A percentile compares a stretch with the other conserved stretches of the same genome.
Evolutionary conservation across 2,329 filamentous ascomycete species (phyloP).

Genomic region (Gaeumannomyces sp.): DNA sequence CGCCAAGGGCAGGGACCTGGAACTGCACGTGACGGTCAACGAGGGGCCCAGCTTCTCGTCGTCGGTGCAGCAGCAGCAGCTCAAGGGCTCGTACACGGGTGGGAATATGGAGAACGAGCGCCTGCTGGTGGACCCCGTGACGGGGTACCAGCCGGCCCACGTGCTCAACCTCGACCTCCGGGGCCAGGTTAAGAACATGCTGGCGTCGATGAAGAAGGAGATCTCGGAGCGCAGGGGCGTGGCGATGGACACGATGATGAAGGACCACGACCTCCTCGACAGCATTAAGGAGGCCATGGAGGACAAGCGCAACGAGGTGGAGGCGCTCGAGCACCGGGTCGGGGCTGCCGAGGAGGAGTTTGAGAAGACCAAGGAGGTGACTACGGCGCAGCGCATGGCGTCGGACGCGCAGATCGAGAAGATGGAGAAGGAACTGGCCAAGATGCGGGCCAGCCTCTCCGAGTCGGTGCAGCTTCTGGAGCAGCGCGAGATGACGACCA

Average conservation of each 20-base stretch:
- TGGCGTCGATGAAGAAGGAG: constrained; percentile 75
- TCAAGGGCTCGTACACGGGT: constrained; percentile 33
- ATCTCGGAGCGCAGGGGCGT: constrained; percentile 81
- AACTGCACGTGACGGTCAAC: constrained; percentile 77
- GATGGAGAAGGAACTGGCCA: constrained; percentile 96
- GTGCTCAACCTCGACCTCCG: constrained; percentile 85
- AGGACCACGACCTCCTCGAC: constrained; percentile 87
- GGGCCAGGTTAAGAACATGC: constrained; percentile 71
- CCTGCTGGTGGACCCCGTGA: constrained; percentile 72
- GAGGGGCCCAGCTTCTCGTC: constrained; percentile 70
- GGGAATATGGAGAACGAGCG: constrained; percentile 57
- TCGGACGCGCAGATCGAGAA: constrained; percentile 94
- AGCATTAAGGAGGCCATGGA: constrained; percentile 95
- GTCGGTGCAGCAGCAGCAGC: constrained; percentile 34
- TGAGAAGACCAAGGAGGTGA: constrained; percentile 84
- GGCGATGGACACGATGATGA: constrained; percentile 85
- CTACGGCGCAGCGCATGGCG: constrained; percentile 78
- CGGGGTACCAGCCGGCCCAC: constrained; percentile 84
- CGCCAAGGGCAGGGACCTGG: constrained; percentile 77
- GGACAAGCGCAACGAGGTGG: constrained; percentile 88
- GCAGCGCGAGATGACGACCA: constrained; percentile 92
- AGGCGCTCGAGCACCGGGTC: constrained; percentile 82
- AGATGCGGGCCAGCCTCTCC: constrained; percentile 76
- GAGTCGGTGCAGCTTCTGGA: constrained; percentile 90
- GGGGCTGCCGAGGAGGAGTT: constrained; percentile 88